Conservation (phyloP, 2,329 filamentous ascomycete species). For the Aspergillus persii region DNA sequence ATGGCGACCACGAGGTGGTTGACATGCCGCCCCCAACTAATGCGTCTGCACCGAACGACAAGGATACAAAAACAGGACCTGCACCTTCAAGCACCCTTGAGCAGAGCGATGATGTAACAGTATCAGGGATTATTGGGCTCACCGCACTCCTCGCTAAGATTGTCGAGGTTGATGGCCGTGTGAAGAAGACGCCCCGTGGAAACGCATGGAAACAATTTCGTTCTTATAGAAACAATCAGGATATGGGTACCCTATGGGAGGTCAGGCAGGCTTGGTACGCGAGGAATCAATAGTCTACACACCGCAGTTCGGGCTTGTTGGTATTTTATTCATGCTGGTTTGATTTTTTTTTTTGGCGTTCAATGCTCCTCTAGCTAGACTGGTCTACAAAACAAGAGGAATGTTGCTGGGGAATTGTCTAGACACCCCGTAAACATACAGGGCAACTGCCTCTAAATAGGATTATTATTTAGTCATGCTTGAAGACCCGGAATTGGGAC, state of each 20-base stretch:
- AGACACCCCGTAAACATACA: background rate
- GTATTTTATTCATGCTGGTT: background rate
- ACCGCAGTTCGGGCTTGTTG: background rate
- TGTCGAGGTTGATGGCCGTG: conserved; percentile 41
- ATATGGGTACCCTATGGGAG: conserved; percentile 47
- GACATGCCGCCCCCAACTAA: background rate
- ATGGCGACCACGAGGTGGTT: background rate
- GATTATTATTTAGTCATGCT: background rate
- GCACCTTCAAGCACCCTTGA: background rate
- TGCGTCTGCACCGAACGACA: background rate
- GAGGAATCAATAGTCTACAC: conserved; percentile 18
- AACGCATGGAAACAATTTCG: conserved; percentile 47
- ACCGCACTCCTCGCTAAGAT: conserved; percentile 33
- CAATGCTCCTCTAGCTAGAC: background rate
- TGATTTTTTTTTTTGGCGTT: background rate
- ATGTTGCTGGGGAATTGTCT: background rate
- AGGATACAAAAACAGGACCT: background rate
- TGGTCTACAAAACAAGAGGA: background rate
- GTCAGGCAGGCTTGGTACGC: conserved; percentile 42
- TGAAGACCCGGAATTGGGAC: too few species aligned
- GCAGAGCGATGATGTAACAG: conserved; percentile 22
- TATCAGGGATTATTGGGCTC: conserved; percentile 31
- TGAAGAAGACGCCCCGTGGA: conserved; percentile 27
- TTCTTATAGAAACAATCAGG: conserved; percentile 45
- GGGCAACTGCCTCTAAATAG: background rate